A percentile compares a stretch with the other conserved stretches of the same genome.
Conservation (phyloP, 805 yeast genomes). For the Ogataea glucozyma region DNA sequence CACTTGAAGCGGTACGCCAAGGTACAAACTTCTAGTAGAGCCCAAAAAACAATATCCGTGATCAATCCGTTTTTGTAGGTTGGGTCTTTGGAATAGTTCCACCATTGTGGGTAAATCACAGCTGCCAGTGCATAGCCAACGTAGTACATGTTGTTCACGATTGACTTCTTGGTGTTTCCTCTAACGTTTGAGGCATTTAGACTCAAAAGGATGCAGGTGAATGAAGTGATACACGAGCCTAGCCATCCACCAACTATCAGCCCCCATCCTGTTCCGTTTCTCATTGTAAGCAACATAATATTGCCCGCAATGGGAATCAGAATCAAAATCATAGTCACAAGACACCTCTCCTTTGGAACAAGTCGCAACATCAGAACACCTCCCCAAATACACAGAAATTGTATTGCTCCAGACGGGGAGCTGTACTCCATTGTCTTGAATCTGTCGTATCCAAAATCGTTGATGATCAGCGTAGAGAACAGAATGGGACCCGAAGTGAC, state of each 20-base stretch:
- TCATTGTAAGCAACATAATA: conserved; percentile 18
- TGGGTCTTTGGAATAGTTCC: conserved; percentile 56
- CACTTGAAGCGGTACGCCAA: conserved; percentile 29
- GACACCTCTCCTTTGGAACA: conserved; percentile 28
- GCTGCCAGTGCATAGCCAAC: conserved; percentile 66
- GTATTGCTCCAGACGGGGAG: conserved; percentile 36
- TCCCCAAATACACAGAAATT: conserved; percentile 28
- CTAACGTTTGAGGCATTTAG: conserved; percentile 46
- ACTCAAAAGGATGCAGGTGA: conserved; percentile 21
- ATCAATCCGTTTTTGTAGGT: conserved; percentile 55
- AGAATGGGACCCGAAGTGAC: conserved; percentile 47
- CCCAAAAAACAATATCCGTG: conserved; percentile 50
- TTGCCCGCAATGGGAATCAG: conserved; percentile 29
- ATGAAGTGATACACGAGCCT: conserved; percentile 24
- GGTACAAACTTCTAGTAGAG: conserved; percentile 17
- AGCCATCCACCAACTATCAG: conserved; percentile 25
- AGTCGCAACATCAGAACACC: conserved; percentile 21
- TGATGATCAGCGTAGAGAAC: conserved; percentile 29
- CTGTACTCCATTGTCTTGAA: conserved; percentile 29
- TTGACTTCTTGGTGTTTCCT: conserved; percentile 67
- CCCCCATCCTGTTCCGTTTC: conserved; percentile 23
- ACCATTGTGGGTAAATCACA: conserved; percentile 69
- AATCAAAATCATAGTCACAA: conserved; percentile 19
- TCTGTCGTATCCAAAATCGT: conserved; percentile 36
- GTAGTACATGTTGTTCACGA: conserved; percentile 56